These are phyloP conservation scores for Eucalyptus tenuipes DNA, from an alignment of 345 rosid species.

Conservation along the genomic window DNA sequence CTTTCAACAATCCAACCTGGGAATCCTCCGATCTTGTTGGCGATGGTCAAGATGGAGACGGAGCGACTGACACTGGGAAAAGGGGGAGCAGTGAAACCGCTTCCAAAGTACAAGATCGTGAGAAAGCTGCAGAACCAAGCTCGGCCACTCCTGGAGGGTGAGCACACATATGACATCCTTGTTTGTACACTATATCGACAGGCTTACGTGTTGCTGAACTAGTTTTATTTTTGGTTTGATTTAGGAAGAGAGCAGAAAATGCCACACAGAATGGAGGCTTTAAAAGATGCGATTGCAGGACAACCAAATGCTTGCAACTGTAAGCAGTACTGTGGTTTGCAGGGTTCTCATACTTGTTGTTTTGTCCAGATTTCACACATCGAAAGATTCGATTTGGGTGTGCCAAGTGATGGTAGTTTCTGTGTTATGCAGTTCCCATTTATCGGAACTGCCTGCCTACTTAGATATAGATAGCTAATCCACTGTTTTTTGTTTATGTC, in stretches of 20 bases:
- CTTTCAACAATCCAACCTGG: background rate
- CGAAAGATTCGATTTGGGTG: background rate
- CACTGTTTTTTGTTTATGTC: background rate
- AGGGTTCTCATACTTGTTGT: background rate
- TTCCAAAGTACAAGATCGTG: background rate
- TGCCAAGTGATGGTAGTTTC: background rate
- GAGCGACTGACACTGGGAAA: background rate
- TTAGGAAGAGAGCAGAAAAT: background rate
- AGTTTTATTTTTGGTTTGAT: background rate
- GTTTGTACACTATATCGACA: background rate
- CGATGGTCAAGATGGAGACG: background rate
- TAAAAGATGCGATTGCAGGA: conserved; percentile 30
- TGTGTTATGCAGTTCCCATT: background rate
- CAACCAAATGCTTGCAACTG: conserved; percentile 38
- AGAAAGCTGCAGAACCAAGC: background rate
- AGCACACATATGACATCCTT: background rate
- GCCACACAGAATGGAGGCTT: background rate
- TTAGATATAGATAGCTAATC: background rate
- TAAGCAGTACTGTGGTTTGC: conserved; percentile 2
- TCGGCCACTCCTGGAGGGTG: background rate
- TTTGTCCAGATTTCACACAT: background rate
- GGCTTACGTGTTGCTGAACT: background rate
- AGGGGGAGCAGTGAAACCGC: background rate
- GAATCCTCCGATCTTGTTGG: background rate
- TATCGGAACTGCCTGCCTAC: background rate